Percentiles rank a stretch among this genome's conserved stretches.
These are phyloP conservation scores for Ettlia oleoabundans DNA, from an alignment of 139 green algal genomes.

Conservation along the genomic window DNA sequence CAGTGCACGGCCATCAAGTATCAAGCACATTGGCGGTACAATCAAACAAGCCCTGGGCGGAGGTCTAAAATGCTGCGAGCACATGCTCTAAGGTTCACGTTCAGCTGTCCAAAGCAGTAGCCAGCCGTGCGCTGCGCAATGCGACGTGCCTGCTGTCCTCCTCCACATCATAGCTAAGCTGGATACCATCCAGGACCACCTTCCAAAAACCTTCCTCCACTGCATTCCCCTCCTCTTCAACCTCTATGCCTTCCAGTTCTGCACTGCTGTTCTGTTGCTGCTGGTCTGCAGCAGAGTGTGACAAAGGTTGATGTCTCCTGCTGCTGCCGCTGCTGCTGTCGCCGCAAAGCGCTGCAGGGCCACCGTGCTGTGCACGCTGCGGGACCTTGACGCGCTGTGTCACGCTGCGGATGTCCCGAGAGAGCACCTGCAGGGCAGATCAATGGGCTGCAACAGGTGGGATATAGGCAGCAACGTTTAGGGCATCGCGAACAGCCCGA, in stretches of 20 bases:
- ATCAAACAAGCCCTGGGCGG: too few relatives aligned
- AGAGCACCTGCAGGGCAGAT: slow-evolving; percentile 58
- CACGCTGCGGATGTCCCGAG: slow-evolving; percentile 75
- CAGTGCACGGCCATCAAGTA: too few relatives aligned
- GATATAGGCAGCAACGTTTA: background rate
- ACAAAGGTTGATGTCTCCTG: background rate
- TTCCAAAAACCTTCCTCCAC: too few relatives aligned
- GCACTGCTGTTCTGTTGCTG: background rate
- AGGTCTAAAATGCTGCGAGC: too few relatives aligned
- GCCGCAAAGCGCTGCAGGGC: background rate
- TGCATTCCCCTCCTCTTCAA: slow-evolving; percentile 8
- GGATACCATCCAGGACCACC: slow-evolving; percentile 64
- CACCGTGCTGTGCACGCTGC: slow-evolving; percentile 19
- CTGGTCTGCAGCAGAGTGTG: background rate
- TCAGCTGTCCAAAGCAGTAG: background rate
- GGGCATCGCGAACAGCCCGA: too few relatives aligned
- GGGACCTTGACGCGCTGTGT: slow-evolving; percentile 64
- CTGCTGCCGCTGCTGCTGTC: background rate
- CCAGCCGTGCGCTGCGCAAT: slow-evolving; percentile 6
- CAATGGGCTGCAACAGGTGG: background rate
- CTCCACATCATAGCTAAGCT: slow-evolving; percentile 58
- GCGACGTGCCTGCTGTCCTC: slow-evolving; percentile 1
- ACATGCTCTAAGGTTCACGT: background rate
- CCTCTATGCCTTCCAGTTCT: background rate
- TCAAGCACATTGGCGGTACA: too few relatives aligned